A percentile compares a stretch with the other conserved stretches of the same genome.
phyloP scores from a whole-genome alignment of 1,139 yeast species.

The Kluyveromyces sp. region DNA sequence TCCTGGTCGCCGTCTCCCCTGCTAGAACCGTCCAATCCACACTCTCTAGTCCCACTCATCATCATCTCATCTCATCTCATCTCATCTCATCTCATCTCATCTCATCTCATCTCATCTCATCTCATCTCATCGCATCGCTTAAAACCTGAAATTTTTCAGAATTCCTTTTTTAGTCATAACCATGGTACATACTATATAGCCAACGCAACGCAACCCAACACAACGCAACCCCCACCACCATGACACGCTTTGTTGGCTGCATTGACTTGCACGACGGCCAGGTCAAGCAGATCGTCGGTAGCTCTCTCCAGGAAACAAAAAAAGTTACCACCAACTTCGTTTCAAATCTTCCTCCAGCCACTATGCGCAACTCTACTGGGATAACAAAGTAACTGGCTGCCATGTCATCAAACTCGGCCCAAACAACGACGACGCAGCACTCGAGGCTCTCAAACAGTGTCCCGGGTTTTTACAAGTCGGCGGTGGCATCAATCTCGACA shows the following conservation, averaged over 20 bases:
- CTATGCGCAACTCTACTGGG: slow-evolving; percentile 65
- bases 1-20: slow-evolving; percentile 4
- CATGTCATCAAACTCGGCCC: slow-evolving; percentile 90
- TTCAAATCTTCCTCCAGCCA: slow-evolving; percentile 67
- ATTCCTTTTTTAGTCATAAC: neutral
- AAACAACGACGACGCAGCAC: slow-evolving; percentile 78
- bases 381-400: slow-evolving; percentile 57
- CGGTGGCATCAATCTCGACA: slow-evolving; percentile 74
- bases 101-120: neutral
- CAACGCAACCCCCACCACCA: slow-evolving; percentile 20
- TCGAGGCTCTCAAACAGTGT: slow-evolving; percentile 67
- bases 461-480: slow-evolving; percentile 76
- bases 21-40: neutral
- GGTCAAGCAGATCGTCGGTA: slow-evolving; percentile 96
- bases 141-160: slow-evolving; percentile 2
- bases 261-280: slow-evolving; percentile 91
- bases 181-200: neutral
- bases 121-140: slow-evolving; percentile 2
- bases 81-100: slow-evolving; percentile 2
- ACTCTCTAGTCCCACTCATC: slow-evolving; percentile 2
- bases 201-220: neutral
- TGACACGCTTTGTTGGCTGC: slow-evolving; percentile 91
- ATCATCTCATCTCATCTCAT: neutral
- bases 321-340: slow-evolving; percentile 63
- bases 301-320: slow-evolving; percentile 60